Evolutionary conservation across 345 rosid genomes (phyloP).

Genomic region (Microthlaspi erraticum): DNA sequence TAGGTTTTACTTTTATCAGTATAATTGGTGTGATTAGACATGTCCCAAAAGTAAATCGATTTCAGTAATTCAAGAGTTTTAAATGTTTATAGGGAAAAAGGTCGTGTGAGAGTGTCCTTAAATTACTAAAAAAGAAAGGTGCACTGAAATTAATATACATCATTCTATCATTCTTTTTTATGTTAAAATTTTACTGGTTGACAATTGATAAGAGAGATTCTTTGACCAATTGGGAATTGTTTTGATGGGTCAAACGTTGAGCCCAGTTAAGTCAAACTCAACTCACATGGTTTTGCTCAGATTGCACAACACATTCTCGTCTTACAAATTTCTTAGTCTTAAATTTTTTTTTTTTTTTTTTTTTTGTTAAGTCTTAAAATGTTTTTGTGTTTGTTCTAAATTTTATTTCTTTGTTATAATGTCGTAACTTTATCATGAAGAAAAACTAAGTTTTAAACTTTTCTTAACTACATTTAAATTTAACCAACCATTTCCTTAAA

Average conservation of each 20-base stretch:
- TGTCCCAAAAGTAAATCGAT: neutral
- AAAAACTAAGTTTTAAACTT: neutral
- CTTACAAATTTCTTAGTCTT: too few relatives aligned
- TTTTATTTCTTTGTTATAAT: too few relatives aligned
- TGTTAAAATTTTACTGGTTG: conserved; percentile 15
- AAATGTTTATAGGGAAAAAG: neutral
- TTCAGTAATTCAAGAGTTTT: neutral
- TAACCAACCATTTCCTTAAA: too few relatives aligned
- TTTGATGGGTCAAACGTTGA: conserved; percentile 33
- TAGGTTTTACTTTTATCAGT: too few relatives aligned
- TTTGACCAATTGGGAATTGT: conserved; percentile 13
- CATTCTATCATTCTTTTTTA: neutral
- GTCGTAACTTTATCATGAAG: too few relatives aligned
- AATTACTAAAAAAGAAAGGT: conserved; percentile 33
- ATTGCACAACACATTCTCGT: conserved; percentile 31
- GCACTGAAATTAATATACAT: conserved; percentile 24
- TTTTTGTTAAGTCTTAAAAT: neutral
- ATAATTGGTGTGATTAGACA: too few relatives aligned
- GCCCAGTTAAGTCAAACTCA: conserved; percentile 30
- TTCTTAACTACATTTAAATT: neutral
- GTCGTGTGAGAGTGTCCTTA: conserved; percentile 36
- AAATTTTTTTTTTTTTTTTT: too few relatives aligned
- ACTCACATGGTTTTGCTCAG: conserved; percentile 29
- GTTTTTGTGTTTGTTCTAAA: neutral
- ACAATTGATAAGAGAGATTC: conserved; percentile 23